Evolutionary conservation across 108 stramenopile species (phyloP), one percentile per base, ranked within the genome.

Genomic region (Schizochytrium sp.): DNA sequence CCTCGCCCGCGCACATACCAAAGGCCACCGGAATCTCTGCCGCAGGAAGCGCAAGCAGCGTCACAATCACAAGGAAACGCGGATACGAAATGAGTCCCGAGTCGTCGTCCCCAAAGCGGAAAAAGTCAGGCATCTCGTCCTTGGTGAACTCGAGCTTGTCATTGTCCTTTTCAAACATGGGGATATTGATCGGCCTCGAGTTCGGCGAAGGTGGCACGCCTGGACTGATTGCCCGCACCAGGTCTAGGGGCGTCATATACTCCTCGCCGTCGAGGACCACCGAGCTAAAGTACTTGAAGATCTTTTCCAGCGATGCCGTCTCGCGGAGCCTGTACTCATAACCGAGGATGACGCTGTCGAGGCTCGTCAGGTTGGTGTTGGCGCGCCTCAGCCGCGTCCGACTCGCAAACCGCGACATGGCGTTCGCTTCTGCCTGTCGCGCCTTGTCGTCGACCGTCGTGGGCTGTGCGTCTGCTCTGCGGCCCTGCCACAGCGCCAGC

Each of bases 211-310:
- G 76, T 6, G 76, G 76, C 51, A 83, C 76, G 25, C 76, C 76
- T 12, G 76, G 76, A 34, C 48, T 83, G 19, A 83, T 83, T 12
- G 76, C 76, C 10, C 76, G 76, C 76, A 83, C 76, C 2, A 83
- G 76, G 51, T 83, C 76, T 5, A 83, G 51, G 23, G 76, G 76
- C 25, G 76, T 83, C 76, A 83, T 83, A 2, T 45, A 83, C 51
- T 83, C 76, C 51, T 83, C 76, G n/a, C 76, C 76, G 51, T 53
- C 76, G 43, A 83, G 48, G 48, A 83, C 76, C 45, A 83, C 76
- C 8, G 76, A 83, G 51, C 76, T 83, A 53, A 83, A 83, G 4
- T 83, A 83, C 76, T 83, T 83, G 76, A 83, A 83, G 48, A 83
- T 53, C 51, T 83, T 83, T 5, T 83, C 76, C 76, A 83, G 76